Evolutionary conservation across 495 filamentous ascomycete genomes (phyloP), one percentile per base, ranked within the genome.

Genomic region (Astrothelium macrocarpum): DNA sequence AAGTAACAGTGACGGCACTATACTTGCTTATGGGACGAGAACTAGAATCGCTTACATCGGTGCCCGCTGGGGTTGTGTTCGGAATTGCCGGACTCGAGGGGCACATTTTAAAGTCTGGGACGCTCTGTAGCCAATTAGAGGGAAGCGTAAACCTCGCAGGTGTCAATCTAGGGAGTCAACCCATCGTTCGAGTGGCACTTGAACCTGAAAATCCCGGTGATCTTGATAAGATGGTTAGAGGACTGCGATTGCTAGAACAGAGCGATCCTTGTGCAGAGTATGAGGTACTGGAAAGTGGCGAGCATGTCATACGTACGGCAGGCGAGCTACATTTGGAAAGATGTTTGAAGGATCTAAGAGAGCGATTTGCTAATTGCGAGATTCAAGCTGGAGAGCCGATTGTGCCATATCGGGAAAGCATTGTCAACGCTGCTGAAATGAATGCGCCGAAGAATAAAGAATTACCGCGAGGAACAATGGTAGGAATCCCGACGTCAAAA

Each of bases 201-300:
- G 95, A 97, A 71, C 94, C 94, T 0, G 85, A 81, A 39, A 91
- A 91, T 68, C 94, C 95, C 0, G 84, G 82, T 36, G 90, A 99
- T 70, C 77, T 99, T 42, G 84, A 89, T 69, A 96, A 94, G 75
- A 93, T 99, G 92, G 89, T 99, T 56, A 80, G 81, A 12, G 94
- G 94, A 0, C 80, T 97, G 60, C 84, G 87, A 62, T 77, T 99
- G 59, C 86, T 99, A 9, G 91, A 95, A 63, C 90, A 96, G 71
- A 94, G 90, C 71, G 94, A 99, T 71, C 93, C 94, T 1, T 97
- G 94, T 68, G 95, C 92, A 18, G 86, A 91, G 71, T 99, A 99
- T 69, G 91, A 97, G 70, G 89, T 95, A 12, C 87, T 97, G 28
- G 84, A 87, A 62, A 96, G 85, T 63, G 94, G 94, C 60, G 94